These are phyloP conservation scores for Chalciporus chontae DNA, from an alignment of 768 basidiomycete species.

Conservation along the genomic window DNA sequence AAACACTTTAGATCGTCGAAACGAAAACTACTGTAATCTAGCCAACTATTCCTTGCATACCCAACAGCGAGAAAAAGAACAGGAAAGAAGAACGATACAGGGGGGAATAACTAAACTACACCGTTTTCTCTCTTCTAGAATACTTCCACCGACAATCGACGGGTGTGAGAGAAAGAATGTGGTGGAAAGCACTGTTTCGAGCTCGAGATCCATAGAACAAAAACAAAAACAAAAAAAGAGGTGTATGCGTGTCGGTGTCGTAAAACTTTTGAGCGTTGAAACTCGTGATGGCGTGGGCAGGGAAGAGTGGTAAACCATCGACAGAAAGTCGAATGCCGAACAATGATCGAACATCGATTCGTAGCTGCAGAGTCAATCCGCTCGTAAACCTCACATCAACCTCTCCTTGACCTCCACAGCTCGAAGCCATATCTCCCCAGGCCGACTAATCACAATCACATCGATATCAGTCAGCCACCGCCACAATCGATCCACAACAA, in stretches of 20 bases:
- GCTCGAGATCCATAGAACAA: not conserved
- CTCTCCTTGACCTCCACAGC: conserved; percentile 66
- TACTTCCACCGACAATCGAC: not conserved
- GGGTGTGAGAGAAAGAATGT: no score
- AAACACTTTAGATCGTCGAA: conserved; percentile 2
- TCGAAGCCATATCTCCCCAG: conserved; percentile 32
- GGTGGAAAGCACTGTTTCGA: no score
- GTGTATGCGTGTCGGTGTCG: not conserved
- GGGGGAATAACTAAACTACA: not conserved
- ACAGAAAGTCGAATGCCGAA: no score
- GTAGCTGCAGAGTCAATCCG: no score
- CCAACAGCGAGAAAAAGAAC: not conserved
- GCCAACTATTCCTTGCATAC: not conserved
- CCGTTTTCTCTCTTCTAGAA: not conserved
- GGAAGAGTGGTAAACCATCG: no score
- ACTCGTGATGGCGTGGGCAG: no score
- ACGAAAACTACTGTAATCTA: not conserved
- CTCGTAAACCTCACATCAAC: conserved; percentile 36
- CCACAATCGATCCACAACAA: not conserved
- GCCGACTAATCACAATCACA: conserved; percentile 43
- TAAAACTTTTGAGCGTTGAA: not conserved
- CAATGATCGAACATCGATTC: no score
- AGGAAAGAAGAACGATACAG: not conserved
- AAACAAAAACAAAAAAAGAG: no score
- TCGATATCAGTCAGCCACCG: not conserved